Evolutionary conservation across 1,284 basidiomycete genomes (phyloP).

Genomic region (Phellopilus nigrolimitatus): DNA sequence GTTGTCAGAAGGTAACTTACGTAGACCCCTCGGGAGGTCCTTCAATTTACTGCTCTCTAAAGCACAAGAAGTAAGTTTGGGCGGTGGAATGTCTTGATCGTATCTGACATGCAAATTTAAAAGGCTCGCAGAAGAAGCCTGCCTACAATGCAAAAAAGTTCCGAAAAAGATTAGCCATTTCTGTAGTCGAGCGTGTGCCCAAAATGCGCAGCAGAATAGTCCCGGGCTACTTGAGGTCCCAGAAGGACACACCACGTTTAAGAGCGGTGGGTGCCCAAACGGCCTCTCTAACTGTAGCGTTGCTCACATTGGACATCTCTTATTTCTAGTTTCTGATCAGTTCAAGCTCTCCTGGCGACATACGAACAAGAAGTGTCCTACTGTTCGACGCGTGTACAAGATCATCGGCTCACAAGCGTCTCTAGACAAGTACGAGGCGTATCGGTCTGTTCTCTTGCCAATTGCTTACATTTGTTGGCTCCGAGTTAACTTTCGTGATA

Average conservation of each 20-base stretch:
- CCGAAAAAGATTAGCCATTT: slow-evolving; percentile 55
- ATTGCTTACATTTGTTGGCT: neutral
- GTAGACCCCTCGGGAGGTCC: slow-evolving; percentile 30
- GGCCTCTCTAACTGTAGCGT: neutral
- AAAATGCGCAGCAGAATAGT: slow-evolving; percentile 46
- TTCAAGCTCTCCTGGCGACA: slow-evolving; percentile 68
- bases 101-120: slow-evolving; percentile 24
- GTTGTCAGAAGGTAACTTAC: slow-evolving; percentile 43
- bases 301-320: slow-evolving; percentile 5
- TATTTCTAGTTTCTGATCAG: slow-evolving; percentile 47
- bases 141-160: slow-evolving; percentile 50
- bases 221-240: slow-evolving; percentile 58
- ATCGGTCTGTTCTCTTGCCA: slow-evolving; percentile 39
- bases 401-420: slow-evolving; percentile 44
- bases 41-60: slow-evolving; percentile 43
- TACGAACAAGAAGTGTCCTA: slow-evolving; percentile 42
- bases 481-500: slow-evolving; percentile 23
- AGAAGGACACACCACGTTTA: slow-evolving; percentile 51
- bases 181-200: slow-evolving; percentile 48
- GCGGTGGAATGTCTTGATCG: neutral
- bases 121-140: slow-evolving; percentile 39
- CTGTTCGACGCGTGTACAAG: slow-evolving; percentile 56
- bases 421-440: slow-evolving; percentile 49
- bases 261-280: slow-evolving; percentile 43
- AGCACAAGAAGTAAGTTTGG: slow-evolving; percentile 41